phyloP scores from a whole-genome alignment of 352 stramenopile species.

The Globisporangium perplexum region DNA sequence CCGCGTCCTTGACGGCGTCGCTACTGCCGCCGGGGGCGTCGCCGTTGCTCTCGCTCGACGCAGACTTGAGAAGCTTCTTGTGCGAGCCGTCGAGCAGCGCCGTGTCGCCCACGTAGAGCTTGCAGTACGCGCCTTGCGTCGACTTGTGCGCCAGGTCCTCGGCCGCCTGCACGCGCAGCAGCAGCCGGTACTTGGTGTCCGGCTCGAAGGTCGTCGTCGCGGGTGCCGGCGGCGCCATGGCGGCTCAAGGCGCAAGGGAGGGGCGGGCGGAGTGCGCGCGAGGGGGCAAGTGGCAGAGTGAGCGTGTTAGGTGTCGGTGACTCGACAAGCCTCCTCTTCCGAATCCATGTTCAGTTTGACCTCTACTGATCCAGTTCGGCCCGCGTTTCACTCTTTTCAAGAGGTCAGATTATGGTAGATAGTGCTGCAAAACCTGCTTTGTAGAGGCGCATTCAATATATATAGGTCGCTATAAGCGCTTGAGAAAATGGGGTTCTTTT shows the following conservation, averaged over 20 bases:
- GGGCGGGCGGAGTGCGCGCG: background rate
- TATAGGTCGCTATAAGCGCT: too few relatives aligned
- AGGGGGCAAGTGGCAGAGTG: background rate
- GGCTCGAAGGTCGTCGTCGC: slow-evolving; percentile 8
- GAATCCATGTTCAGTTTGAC: too few relatives aligned
- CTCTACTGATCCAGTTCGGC: too few relatives aligned
- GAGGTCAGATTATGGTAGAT: too few relatives aligned
- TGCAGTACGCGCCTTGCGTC: slow-evolving; percentile 53
- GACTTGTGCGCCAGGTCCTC: slow-evolving; percentile 29
- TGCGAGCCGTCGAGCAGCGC: slow-evolving; percentile 32
- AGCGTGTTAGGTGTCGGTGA: background rate
- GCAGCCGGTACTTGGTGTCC: slow-evolving; percentile 36
- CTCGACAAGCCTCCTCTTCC: too few relatives aligned
- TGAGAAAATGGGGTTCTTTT: too few relatives aligned
- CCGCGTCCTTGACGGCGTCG: slow-evolving; percentile 3
- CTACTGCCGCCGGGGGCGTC: background rate
- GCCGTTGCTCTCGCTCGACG: slow-evolving; percentile 4
- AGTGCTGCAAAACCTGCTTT: too few relatives aligned
- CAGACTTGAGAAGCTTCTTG: slow-evolving; percentile 15
- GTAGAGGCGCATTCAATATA: too few relatives aligned
- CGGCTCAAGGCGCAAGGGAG: too few relatives aligned
- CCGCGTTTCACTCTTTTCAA: too few relatives aligned
- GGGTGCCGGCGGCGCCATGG: background rate
- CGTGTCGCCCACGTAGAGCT: slow-evolving; percentile 55
- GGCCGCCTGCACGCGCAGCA: slow-evolving; percentile 60